Evolutionary conservation across 306 rosid genomes (phyloP), one percentile per base, ranked within the genome.

Genomic region (Cicer yamashitae): DNA sequence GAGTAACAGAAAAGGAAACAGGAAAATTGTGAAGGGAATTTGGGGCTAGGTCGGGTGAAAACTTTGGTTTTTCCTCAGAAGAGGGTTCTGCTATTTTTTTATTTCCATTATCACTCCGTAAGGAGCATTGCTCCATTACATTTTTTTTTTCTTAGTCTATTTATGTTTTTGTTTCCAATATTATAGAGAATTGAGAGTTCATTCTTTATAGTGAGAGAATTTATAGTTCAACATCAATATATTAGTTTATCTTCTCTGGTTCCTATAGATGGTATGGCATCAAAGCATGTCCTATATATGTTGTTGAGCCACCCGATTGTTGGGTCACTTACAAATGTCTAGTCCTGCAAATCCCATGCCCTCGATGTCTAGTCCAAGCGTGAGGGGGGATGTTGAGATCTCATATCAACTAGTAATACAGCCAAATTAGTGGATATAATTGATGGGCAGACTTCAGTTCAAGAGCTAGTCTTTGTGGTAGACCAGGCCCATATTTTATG

Each of bases 91-190:
- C 30, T 15, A 8, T 53, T 53, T 53, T 51, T 10, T 15, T 53
- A 17, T 53, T 53, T 54, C 60, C 20, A 18, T 54, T 17, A 54
- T 54, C 60, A 54, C 34, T 20, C 25, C 13, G 1, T 18, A 17
- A 17, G 34, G 60, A 54, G 60, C 60, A 54, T 54, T 54, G 60
- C 25, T 54, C 7, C 37, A 18, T 54, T 54, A 54, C 61, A 54
- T 54, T 54, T 53, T 54, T 17, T 10, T 25, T 54, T 54, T 54
- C 12, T 8, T 17, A 18, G 60, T 53, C 25, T 17, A 54, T 8
- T 56, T 13, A 39, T 10, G 14, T 22, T 57, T 57, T 57, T 57
- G 14, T 10, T 57, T 57, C 40, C 63, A 25, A 57, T 22, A 57
- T 22, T 57, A 57, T 22, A 57, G 63, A 57, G 15, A 57, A 57